Evolutionary conservation across 1,284 basidiomycete species (phyloP), one percentile per base, ranked within the genome.

Genomic region (Abortiporus biennis): DNA sequence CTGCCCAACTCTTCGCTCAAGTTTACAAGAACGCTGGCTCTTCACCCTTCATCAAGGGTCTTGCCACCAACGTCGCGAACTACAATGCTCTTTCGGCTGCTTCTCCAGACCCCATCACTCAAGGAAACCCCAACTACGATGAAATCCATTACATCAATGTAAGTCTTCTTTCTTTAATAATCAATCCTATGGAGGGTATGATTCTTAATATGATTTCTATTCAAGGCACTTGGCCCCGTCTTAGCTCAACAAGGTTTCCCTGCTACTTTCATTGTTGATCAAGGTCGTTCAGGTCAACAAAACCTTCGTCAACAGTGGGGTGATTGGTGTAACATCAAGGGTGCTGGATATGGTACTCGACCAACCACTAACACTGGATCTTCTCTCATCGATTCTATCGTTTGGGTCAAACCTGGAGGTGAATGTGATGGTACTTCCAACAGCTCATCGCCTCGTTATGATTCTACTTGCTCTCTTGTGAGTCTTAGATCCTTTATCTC

Each of bases 321-420:
- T 49, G 61, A 69, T 60, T 70, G 68, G 68, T 79, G 78, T 68
- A 81, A 80, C 58, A 72, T 82, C 56, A 69, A 71, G 54, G 69
- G 69, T 50, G 74, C 78, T 43, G 79, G 78, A 42, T 80, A 80
- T 57, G 79, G 79, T 48, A 71, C 61, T 30, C 76, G 67, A 46
- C 79, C 78, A 23, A 80, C 78, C 16, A 66, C 65, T 41, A 72
- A 68, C 66, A 79, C 76, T 23, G 73, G 74, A 30, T 71, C 67
- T 40, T 58, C 64, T 38, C 62, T 72, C 54, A 76, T 81, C 50
- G 80, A 81, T 54, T 62, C 76, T 35, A 74, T 81, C 56, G 76
- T 80, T 47, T 81, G 78, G 78, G 71, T 78, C 51, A 82, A 83
- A 66, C 78, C 79, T 42, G 77, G 77, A 69, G 78, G 78, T 50